A percentile compares a stretch with the other conserved stretches of the same genome.
phyloP scores from a whole-genome alignment of 768 basidiomycete genomes.

The Pleurotus salmoneostramineus region DNA sequence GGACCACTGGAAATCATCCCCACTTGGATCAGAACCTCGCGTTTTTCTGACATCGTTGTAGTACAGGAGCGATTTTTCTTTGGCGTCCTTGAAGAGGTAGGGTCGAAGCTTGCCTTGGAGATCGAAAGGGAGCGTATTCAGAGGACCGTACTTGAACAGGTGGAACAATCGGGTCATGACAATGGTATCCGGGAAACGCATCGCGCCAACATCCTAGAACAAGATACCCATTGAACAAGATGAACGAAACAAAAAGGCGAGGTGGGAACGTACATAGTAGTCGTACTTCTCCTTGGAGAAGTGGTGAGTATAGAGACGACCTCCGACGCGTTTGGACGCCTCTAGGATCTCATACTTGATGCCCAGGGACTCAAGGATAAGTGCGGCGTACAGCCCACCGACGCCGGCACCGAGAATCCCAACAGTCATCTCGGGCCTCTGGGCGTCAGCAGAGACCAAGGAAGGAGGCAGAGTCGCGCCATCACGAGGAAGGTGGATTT shows the following conservation, averaged over 20 bases:
- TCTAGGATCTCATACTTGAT: constrained; percentile 44
- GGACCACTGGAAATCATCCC: constrained; percentile 9
- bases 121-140: constrained; percentile 9
- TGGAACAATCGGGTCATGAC: constrained; percentile 26
- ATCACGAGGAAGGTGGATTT: not conserved
- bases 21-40: constrained; percentile 2
- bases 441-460: not conserved
- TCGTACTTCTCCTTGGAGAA: constrained; percentile 27
- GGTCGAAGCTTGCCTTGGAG: too few relatives aligned
- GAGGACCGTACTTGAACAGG: constrained; percentile 21
- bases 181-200: constrained; percentile 30
- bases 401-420: constrained; percentile 33
- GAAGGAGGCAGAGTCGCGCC: not conserved
- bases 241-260: not conserved
- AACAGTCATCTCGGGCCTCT: constrained; percentile 14
- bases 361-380: constrained; percentile 38
- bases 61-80: constrained; percentile 17
- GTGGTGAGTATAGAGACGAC: constrained; percentile 38
- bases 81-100: not conserved
- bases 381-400: constrained; percentile 35
- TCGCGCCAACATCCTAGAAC: constrained; percentile 34
- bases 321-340: constrained; percentile 34
- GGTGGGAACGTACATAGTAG: constrained; percentile 26
- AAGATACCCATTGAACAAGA: not conserved
- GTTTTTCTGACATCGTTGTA: constrained; percentile 17